Conservation (phyloP, 805 yeast species). For the Metschnikowia gelsemii region DNA sequence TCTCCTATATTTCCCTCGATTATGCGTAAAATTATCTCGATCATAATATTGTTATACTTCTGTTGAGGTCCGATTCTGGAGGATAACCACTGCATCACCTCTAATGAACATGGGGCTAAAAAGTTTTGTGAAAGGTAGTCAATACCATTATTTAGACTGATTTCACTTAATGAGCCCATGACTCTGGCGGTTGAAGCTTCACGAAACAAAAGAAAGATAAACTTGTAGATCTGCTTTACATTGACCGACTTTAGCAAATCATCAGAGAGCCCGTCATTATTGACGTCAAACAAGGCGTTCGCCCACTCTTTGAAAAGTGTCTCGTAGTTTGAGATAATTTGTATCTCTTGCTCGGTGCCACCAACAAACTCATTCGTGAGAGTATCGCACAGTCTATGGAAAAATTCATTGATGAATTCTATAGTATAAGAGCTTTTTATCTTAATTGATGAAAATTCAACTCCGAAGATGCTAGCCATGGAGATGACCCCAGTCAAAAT, state of each 20-base stretch:
- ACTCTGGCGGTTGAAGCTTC: constrained; percentile 66
- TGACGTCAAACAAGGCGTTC: constrained; percentile 67
- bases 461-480: constrained; percentile 26
- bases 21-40: constrained; percentile 15
- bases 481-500: constrained; percentile 39
- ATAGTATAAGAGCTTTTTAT: constrained; percentile 32
- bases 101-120: constrained; percentile 52
- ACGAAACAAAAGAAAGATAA: constrained; percentile 72
- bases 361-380: constrained; percentile 25
- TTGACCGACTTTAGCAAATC: constrained; percentile 67
- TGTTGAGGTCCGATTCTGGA: constrained; percentile 19
- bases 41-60: constrained; percentile 13
- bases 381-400: constrained; percentile 31
- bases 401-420: constrained; percentile 35
- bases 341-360: constrained; percentile 28
- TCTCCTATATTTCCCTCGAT: constrained; percentile 16
- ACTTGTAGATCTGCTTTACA: constrained; percentile 61
- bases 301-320: constrained; percentile 65
- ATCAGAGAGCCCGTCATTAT: constrained; percentile 75
- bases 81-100: constrained; percentile 34
- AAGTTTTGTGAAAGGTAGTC: constrained; percentile 86
- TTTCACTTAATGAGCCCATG: constrained; percentile 53
- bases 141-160: constrained; percentile 69
- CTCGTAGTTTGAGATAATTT: constrained; percentile 34
- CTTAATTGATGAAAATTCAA: constrained; percentile 26